Percentiles rank a stretch among this genome's conserved stretches.
Evolutionary conservation across 2,329 filamentous ascomycete species (phyloP).

Genomic region (Talaromyces atroroseus): DNA sequence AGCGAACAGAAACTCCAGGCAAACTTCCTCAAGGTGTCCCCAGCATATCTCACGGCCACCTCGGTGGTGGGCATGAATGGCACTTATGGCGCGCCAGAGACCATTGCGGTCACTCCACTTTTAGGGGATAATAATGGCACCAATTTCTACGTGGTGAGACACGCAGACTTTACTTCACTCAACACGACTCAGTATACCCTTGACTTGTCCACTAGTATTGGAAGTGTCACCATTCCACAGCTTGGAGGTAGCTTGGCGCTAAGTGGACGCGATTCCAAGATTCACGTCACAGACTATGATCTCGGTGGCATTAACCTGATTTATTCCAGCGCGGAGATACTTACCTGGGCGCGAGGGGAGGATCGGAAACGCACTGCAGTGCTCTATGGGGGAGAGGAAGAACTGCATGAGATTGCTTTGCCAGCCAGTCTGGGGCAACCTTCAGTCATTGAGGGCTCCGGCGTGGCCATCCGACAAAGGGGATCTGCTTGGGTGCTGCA

Average conservation of each 20-base stretch:
- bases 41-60: conserved; percentile 59
- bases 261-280: conserved; percentile 40
- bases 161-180: conserved; percentile 57
- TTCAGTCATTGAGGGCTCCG: conserved; percentile 29
- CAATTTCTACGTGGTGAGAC: conserved; percentile 62
- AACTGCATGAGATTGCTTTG: conserved; percentile 38
- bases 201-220: conserved; percentile 45
- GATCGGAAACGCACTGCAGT: conserved; percentile 40
- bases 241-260: conserved; percentile 34
- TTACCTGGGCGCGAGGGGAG: conserved; percentile 54
- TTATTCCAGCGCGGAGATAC: conserved; percentile 41
- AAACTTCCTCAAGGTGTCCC: conserved; percentile 68
- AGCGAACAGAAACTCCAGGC: conserved; percentile 70
- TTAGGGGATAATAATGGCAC: conserved; percentile 53
- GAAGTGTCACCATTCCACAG: conserved; percentile 36
- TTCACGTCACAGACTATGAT: conserved; percentile 39
- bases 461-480: conserved; percentile 19
- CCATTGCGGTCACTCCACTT: conserved; percentile 56
- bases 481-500: conserved; percentile 32
- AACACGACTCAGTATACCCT: conserved; percentile 58
- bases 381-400: conserved; percentile 34
- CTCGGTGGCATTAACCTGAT: conserved; percentile 15
- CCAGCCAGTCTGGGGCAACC: conserved; percentile 19
- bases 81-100: conserved; percentile 49
- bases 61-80: conserved; percentile 42